These are phyloP conservation scores for Kluyveromyces wickerhamii DNA, from an alignment of 805 yeast species.

Conservation along the genomic window DNA sequence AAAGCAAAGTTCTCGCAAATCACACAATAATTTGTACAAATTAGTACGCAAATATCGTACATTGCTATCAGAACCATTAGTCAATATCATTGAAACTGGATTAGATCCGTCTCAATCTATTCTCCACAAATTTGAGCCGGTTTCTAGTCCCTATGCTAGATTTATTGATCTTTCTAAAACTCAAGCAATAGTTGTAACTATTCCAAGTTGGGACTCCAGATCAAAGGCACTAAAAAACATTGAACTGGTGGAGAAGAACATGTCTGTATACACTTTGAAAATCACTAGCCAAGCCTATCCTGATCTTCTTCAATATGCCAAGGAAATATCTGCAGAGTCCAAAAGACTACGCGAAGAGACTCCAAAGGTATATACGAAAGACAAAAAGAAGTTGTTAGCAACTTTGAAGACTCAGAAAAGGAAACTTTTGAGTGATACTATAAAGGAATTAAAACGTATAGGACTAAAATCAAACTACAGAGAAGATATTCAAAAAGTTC, in stretches of 20 bases:
- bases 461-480: slow-evolving; percentile 67
- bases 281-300: slow-evolving; percentile 35
- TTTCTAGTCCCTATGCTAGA: slow-evolving; percentile 9
- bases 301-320: slow-evolving; percentile 45
- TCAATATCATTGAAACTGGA: slow-evolving; percentile 54
- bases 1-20: slow-evolving; percentile 85
- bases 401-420: slow-evolving; percentile 76
- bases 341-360: slow-evolving; percentile 66
- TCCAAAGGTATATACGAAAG: slow-evolving; percentile 62
- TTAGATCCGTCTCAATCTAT: slow-evolving; percentile 14
- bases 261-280: slow-evolving; percentile 40
- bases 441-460: slow-evolving; percentile 64
- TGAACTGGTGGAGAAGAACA: slow-evolving; percentile 42
- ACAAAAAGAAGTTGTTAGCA: slow-evolving; percentile 61
- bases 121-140: slow-evolving; percentile 1
- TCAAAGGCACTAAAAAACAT: slow-evolving; percentile 49
- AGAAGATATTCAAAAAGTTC: slow-evolving; percentile 55
- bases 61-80: slow-evolving; percentile 44
- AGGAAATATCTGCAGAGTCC: slow-evolving; percentile 47
- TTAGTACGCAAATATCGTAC: slow-evolving; percentile 73
- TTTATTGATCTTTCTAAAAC: slow-evolving; percentile 10
- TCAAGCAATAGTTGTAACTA: slow-evolving; percentile 21
- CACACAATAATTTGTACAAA: slow-evolving; percentile 80
- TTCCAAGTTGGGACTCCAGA: slow-evolving; percentile 47
- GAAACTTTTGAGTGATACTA: slow-evolving; percentile 64